Percentiles rank a stretch among this genome's conserved stretches.
Conservation (phyloP, 2,329 filamentous ascomycete genomes). For the Paraconiothyrium sp. region DNA sequence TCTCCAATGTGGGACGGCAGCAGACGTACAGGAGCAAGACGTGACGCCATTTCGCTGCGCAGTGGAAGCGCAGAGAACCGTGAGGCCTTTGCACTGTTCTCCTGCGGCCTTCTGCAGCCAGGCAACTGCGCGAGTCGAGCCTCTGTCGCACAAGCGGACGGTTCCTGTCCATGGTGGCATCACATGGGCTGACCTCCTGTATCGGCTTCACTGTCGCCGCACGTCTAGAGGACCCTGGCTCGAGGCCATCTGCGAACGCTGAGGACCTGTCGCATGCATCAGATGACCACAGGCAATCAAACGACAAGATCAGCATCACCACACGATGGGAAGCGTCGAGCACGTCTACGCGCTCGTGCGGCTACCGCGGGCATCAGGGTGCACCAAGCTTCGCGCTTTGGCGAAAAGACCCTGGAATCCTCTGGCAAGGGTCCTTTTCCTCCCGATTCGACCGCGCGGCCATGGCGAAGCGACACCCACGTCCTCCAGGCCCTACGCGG, state of each 20-base stretch:
- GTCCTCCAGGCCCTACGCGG: slow-evolving; percentile 4
- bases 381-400: slow-evolving; percentile 26
- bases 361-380: slow-evolving; percentile 29
- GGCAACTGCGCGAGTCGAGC: neutral
- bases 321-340: slow-evolving; percentile 15
- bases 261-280: slow-evolving; percentile 4
- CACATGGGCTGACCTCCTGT: slow-evolving; percentile 32
- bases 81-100: neutral
- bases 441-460: slow-evolving; percentile 11
- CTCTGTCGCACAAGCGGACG: slow-evolving; percentile 18
- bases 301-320: slow-evolving; percentile 9
- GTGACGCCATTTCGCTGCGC: slow-evolving; percentile 34
- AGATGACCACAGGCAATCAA: slow-evolving; percentile 14
- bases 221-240: slow-evolving; percentile 16
- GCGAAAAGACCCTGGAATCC: slow-evolving; percentile 14
- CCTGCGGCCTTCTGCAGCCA: neutral
- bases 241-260: slow-evolving; percentile 8
- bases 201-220: slow-evolving; percentile 20
- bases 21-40: slow-evolving; percentile 18
- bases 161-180: slow-evolving; percentile 22
- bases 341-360: slow-evolving; percentile 25
- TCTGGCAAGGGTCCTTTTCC: slow-evolving; percentile 6
- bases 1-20: slow-evolving; percentile 39
- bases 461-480: neutral
- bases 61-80: slow-evolving; percentile 19